Conservation (phyloP, 2,329 filamentous ascomycete species). For the Decorospora gaudefroyi region DNA sequence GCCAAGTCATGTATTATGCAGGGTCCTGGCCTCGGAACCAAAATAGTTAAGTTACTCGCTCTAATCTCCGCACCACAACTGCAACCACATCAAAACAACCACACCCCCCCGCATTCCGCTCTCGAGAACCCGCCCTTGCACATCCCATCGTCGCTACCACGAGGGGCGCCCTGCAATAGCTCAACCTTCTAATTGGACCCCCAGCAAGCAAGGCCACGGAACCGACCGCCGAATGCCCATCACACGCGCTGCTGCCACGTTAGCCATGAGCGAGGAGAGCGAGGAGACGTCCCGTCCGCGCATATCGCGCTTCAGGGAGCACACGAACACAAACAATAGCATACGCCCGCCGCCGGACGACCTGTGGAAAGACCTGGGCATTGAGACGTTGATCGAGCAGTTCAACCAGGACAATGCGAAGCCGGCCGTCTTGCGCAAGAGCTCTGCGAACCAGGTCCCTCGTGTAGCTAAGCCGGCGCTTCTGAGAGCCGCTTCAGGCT, state of each 20-base stretch:
- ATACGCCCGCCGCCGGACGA: constrained; percentile 41
- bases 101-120: constrained; percentile 2
- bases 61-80: constrained; percentile 3
- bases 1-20: constrained; percentile 25
- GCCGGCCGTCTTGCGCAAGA: constrained; percentile 17
- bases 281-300: constrained; percentile 30
- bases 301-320: constrained; percentile 36
- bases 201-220: constrained; percentile 4
- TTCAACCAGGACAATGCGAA: constrained; percentile 33
- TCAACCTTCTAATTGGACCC: neutral
- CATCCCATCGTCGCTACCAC: constrained; percentile 4
- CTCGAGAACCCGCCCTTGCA: constrained; percentile 1
- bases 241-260: constrained; percentile 12
- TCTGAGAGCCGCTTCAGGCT: constrained; percentile 2
- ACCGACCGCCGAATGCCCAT: constrained; percentile 9
- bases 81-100: constrained; percentile 15
- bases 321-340: constrained; percentile 36
- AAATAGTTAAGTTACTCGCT: neutral
- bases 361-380: constrained; percentile 34
- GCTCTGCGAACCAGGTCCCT: constrained; percentile 5
- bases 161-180: neutral
- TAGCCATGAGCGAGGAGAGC: constrained; percentile 24
- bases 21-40: constrained; percentile 14
- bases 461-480: constrained; percentile 1
- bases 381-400: constrained; percentile 32